These are phyloP conservation scores for Pestalotiopsis sp. DNA, from an alignment of 2,329 filamentous ascomycete species.

Conservation along the genomic window DNA sequence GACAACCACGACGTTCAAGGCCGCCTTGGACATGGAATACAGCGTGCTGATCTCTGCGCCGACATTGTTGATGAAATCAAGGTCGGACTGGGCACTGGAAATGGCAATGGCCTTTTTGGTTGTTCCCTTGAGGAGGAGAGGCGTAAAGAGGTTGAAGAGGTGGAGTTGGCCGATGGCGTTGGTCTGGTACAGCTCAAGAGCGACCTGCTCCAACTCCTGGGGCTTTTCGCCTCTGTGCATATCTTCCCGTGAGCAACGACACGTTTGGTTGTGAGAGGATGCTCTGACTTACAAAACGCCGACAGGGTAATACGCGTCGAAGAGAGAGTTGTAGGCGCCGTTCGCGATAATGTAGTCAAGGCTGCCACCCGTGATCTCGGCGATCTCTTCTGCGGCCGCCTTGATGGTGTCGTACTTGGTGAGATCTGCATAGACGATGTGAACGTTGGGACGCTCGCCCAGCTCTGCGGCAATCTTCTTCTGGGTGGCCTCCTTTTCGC, in stretches of 20 bases:
- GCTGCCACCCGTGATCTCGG: conserved; percentile 35
- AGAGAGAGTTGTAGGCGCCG: conserved; percentile 38
- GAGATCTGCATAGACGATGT: conserved; percentile 48
- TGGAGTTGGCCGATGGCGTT: conserved; percentile 56
- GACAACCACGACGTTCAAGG: conserved; percentile 19
- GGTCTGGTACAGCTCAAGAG: conserved; percentile 26
- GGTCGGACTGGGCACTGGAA: conserved; percentile 50
- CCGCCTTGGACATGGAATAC: conserved; percentile 45
- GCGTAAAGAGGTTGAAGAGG: conserved; percentile 53
- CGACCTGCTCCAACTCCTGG: conserved; percentile 15
- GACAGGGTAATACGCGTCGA: conserved; percentile 34
- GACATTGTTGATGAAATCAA: conserved; percentile 26
- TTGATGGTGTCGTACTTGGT: conserved; percentile 39
- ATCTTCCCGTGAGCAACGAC: too few relatives aligned
- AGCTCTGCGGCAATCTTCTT: conserved; percentile 43
- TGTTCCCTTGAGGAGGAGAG: conserved; percentile 50
- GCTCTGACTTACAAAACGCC: conserved; percentile 36
- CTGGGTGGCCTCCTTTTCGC: conserved; percentile 45
- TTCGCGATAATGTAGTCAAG: conserved; percentile 59
- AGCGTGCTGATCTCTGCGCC: conserved; percentile 36
- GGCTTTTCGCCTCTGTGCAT: conserved; percentile 1
- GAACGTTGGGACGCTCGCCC: conserved; percentile 39
- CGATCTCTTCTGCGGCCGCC: conserved; percentile 24
- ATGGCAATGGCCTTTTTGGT: conserved; percentile 56
- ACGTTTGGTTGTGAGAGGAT: too few relatives aligned